Evolutionary conservation across 805 yeast genomes (phyloP), one percentile per base, ranked within the genome.

Genomic region (Candida gorgasii): DNA sequence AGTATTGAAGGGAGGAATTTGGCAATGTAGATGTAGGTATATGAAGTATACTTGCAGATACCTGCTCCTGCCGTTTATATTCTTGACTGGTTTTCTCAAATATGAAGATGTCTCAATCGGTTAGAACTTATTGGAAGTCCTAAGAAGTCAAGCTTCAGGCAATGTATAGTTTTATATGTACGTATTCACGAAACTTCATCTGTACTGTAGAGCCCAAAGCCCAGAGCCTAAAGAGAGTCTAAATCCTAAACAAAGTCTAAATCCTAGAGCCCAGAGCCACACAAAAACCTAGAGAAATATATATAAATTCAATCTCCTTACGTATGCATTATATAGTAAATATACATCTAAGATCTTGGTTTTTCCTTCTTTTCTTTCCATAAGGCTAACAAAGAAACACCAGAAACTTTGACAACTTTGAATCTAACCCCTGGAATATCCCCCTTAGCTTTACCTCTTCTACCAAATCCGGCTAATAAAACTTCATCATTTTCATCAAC

Each of bases 391-490:
- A 93, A 84, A 65, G 99, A 93, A 69, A 95, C 99, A 87, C 99
- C 99, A 65, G 99, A 88, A 65, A 93, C 99, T 84, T 93, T 93
- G 75, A 93, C 99, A 74, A 93, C 99, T 88, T 93, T 93, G 89
- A 93, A 93, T 87, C 99, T 93, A 73, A 93, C 99, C 89, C 99
- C 99, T 77, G 99, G 99, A 72, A 93, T 92, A 90, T 93, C 99
- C 84, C 99, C 99, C 95, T 93, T 93, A 76, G 99, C 99, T 85
- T 93, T 93, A 83, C 99, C 99, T 85, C 96, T 93, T 82, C 98
- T 89, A 89, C 99, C 99, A 89, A 93, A 93, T 84, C 99, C 99
- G 69, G 99, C 98, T 66, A 93, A 83, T 69, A 93, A 82, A 65
- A 93, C 99, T 79, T 93, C 98, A 80, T 93, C 99, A 84, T 93